Conservation (phyloP, 1,139 yeast species). For the Candida pseudocylindracea region DNA sequence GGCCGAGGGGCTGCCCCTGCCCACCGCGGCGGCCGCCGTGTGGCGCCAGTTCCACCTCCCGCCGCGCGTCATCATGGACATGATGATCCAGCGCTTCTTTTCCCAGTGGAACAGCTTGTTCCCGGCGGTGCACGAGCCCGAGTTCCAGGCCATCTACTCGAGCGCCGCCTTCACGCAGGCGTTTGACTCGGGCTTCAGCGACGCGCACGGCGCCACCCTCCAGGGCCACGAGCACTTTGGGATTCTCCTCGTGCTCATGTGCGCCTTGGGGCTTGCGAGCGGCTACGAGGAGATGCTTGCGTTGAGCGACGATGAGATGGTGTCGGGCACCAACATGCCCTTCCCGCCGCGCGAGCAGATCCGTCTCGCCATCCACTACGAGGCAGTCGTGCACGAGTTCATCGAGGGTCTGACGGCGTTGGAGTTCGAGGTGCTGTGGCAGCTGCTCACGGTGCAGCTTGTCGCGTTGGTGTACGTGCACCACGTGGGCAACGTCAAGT, state of each 20-base stretch:
- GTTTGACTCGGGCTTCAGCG: too few species aligned
- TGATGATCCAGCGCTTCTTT: constrained; percentile 36
- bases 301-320: not conserved
- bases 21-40: constrained; percentile 18
- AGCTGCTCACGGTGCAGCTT: constrained; percentile 20
- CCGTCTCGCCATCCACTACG: constrained; percentile 18
- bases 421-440: too few species aligned
- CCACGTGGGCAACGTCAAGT: constrained; percentile 50
- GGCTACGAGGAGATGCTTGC: constrained; percentile 7
- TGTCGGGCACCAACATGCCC: not conserved
- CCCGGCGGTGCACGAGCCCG: constrained; percentile 46
- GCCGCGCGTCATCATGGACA: constrained; percentile 31
- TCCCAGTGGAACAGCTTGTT: constrained; percentile 58
- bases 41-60: constrained; percentile 14
- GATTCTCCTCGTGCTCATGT: constrained; percentile 30
- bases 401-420: constrained; percentile 13
- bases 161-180: too few species aligned
- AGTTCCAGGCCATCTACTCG: constrained; percentile 11
- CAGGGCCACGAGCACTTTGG: constrained; percentile 26
- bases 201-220: too few species aligned
- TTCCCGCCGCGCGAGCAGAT: not conserved
- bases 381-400: constrained; percentile 26
- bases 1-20: constrained; percentile 6
- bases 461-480: constrained; percentile 52
- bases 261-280: constrained; percentile 33